phyloP scores from a whole-genome alignment of 2,329 filamentous ascomycete species.

The Stagonosporopsis rhizophila region DNA sequence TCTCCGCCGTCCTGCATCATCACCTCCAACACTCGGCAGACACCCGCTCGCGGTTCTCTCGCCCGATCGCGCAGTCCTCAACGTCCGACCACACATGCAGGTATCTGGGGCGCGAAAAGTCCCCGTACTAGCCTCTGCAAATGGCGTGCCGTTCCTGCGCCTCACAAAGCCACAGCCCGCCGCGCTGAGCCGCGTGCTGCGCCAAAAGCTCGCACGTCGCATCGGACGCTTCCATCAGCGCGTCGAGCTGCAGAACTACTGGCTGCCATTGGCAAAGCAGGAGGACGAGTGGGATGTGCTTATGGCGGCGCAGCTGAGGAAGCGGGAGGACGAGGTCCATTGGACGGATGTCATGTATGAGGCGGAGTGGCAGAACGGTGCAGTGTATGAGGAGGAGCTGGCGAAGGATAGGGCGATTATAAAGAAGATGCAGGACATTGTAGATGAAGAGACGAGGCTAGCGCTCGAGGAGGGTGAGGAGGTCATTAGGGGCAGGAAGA shows the following conservation, averaged over 20 bases:
- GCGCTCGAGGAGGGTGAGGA: conserved; percentile 49
- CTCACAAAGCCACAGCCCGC: conserved; percentile 69
- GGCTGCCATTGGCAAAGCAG: conserved; percentile 46
- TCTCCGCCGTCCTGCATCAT: conserved; percentile 6
- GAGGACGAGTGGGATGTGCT: conserved; percentile 60
- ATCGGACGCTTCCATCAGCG: conserved; percentile 51
- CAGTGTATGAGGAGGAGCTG: conserved; percentile 26
- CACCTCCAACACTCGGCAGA: conserved; percentile 14
- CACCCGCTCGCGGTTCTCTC: conserved; percentile 47
- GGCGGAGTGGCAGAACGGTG: conserved; percentile 25
- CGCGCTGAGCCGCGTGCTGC: conserved; percentile 65
- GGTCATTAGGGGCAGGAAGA: conserved; percentile 38
- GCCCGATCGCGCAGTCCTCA: conserved; percentile 53
- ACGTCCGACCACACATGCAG: conserved; percentile 57
- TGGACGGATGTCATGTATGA: conserved; percentile 43
- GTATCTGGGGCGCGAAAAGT: conserved; percentile 64
- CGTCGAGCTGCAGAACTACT: conserved; percentile 53
- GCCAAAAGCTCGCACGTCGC: conserved; percentile 58
- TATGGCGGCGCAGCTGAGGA: conserved; percentile 30
- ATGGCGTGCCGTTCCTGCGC: conserved; percentile 69
- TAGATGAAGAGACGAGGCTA: conserved; percentile 57
- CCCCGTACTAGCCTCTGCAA: conserved; percentile 64
- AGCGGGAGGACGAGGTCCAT: conserved; percentile 20
- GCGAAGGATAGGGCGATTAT: conserved; percentile 44
- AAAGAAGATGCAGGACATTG: conserved; percentile 55